Percentiles rank a stretch among this genome's conserved stretches.
These are phyloP conservation scores for Fusarium duplospermum DNA, from an alignment of 2,329 filamentous ascomycete genomes.

Conservation along the genomic window DNA sequence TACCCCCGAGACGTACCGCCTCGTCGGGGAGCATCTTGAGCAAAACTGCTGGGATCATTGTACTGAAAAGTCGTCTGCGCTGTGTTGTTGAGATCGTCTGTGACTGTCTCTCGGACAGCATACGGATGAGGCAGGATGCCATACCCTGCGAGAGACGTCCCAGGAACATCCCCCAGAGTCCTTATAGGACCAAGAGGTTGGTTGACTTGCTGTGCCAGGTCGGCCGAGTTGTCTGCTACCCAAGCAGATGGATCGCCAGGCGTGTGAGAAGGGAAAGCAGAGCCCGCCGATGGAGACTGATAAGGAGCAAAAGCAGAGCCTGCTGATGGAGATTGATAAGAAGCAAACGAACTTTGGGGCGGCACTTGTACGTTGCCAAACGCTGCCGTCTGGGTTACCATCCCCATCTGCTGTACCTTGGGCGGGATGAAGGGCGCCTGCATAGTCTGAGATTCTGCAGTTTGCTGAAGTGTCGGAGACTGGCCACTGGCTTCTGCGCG, in stretches of 20 bases:
- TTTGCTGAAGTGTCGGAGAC: constrained; percentile 7
- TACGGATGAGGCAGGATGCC: constrained; percentile 38
- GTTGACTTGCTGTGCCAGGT: constrained; percentile 14
- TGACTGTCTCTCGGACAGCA: constrained; percentile 32
- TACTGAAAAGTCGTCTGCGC: not conserved
- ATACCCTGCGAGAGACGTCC: not conserved
- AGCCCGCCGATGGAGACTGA: not conserved
- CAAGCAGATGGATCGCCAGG: constrained; percentile 15
- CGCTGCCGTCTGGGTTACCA: constrained; percentile 16
- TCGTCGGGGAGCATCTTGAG: constrained; percentile 16
- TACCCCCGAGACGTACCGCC: not conserved
- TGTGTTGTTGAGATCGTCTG: constrained; percentile 24
- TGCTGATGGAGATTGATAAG: constrained; percentile 10
- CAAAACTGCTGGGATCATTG: constrained; percentile 12
- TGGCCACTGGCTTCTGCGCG: not conserved
- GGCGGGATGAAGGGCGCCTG: constrained; percentile 10
- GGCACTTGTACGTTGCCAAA: not conserved
- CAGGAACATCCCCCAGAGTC: not conserved
- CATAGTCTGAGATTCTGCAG: constrained; percentile 16
- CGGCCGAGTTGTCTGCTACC: constrained; percentile 8
- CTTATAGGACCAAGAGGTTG: not conserved
- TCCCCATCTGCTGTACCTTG: constrained; percentile 24
- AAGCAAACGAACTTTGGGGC: constrained; percentile 4
- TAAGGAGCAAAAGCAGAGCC: constrained; percentile 17
- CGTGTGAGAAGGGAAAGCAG: constrained; percentile 15